phyloP scores from a whole-genome alignment of 1,284 basidiomycete species.

The Rugosomyces carneus region DNA sequence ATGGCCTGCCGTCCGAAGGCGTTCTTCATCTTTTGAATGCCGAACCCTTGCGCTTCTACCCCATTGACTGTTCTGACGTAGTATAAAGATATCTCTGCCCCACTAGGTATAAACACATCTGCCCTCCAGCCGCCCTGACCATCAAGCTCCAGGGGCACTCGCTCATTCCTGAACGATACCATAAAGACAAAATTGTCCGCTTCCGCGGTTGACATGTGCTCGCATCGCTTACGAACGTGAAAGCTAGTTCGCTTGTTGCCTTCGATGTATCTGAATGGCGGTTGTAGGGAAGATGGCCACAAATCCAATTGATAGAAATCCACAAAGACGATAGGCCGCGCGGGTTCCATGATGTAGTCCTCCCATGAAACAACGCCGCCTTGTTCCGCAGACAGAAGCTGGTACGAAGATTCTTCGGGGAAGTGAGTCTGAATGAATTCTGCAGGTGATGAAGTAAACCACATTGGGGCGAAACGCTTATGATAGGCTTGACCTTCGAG shows the following conservation, averaged over 20 bases:
- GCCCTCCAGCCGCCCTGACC: conserved; percentile 35
- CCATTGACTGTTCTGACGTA: conserved; percentile 28
- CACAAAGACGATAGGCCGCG: conserved; percentile 27
- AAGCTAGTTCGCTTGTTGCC: conserved; percentile 30
- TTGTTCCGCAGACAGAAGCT: conserved; percentile 32
- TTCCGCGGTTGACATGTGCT: conserved; percentile 36
- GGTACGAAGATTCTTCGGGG: conserved; percentile 35
- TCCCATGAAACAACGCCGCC: conserved; percentile 35
- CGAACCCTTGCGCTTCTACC: conserved; percentile 32
- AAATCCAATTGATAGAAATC: conserved; percentile 33
- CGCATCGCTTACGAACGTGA: conserved; percentile 36
- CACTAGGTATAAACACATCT: conserved; percentile 28
- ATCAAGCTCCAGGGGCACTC: conserved; percentile 28
- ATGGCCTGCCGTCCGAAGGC: conserved; percentile 31
- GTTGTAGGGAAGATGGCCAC: conserved; percentile 29
- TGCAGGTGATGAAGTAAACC: conserved; percentile 33
- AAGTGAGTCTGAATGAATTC: conserved; percentile 39
- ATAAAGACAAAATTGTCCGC: conserved; percentile 36
- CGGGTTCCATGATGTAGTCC: conserved; percentile 35
- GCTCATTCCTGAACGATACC: conserved; percentile 27
- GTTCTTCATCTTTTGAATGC: conserved; percentile 24
- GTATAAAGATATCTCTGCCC: conserved; percentile 29
- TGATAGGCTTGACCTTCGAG: conserved; percentile 28
- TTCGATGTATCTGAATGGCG: conserved; percentile 26
- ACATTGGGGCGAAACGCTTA: conserved; percentile 29